These are phyloP conservation scores for Apiotrichum laibachii DNA, from an alignment of 1,284 basidiomycete species.

Conservation along the genomic window DNA sequence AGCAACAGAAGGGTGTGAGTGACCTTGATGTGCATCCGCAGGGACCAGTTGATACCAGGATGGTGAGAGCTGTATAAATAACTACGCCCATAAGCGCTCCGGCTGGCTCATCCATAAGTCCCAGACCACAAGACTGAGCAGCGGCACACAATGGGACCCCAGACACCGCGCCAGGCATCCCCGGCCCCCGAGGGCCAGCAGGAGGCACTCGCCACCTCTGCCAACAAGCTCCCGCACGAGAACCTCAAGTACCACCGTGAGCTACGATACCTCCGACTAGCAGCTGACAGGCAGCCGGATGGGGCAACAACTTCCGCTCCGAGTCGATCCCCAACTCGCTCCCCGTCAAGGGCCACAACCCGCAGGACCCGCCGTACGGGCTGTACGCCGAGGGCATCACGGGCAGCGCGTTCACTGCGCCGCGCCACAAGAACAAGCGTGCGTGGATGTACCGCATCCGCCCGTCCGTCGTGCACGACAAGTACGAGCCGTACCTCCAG, in stretches of 20 bases:
- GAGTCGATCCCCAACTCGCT: conserved; percentile 44
- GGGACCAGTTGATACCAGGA: too few relatives aligned
- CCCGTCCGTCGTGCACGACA: conserved; percentile 63
- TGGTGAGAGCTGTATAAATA: too few relatives aligned
- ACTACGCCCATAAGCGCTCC: too few relatives aligned
- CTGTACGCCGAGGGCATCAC: conserved; percentile 62
- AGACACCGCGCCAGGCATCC: too few relatives aligned
- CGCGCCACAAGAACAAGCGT: conserved; percentile 56
- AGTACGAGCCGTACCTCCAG: conserved; percentile 14
- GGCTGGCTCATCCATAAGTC: too few relatives aligned
- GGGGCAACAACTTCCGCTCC: conserved; percentile 17
- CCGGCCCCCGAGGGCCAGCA: too few relatives aligned
- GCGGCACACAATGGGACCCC: too few relatives aligned
- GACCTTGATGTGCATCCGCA: too few relatives aligned
- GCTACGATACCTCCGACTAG: conserved; percentile 52
- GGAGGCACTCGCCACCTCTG: not conserved
- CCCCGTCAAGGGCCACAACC: conserved; percentile 60
- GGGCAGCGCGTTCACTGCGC: conserved; percentile 61
- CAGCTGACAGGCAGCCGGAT: conserved; percentile 3
- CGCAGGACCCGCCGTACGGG: conserved; percentile 62
- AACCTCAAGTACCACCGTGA: conserved; percentile 9
- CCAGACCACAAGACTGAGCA: too few relatives aligned
- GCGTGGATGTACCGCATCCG: conserved; percentile 52
- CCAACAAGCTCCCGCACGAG: not conserved
- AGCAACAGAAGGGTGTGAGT: too few relatives aligned